Evolutionary conservation across 1,284 basidiomycete species (phyloP).

Genomic region (Hemileia vastatrix): DNA sequence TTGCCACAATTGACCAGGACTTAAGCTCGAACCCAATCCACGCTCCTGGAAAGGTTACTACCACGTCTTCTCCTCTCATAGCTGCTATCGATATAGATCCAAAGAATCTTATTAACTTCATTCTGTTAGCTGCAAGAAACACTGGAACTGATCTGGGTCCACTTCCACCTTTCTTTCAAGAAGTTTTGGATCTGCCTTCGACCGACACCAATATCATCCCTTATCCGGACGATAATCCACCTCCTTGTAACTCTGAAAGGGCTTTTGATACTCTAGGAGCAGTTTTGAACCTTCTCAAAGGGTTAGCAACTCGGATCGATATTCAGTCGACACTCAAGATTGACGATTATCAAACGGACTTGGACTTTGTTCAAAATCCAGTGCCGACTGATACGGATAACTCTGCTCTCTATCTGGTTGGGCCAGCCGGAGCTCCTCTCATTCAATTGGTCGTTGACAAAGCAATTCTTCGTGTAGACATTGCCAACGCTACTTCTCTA

Average conservation of each 20-base stretch:
- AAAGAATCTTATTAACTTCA: slow-evolving; percentile 54
- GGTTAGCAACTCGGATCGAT: slow-evolving; percentile 32
- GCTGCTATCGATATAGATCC: slow-evolving; percentile 61
- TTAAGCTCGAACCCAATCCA: slow-evolving; percentile 53
- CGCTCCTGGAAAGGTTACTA: slow-evolving; percentile 55
- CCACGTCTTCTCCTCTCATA: slow-evolving; percentile 56
- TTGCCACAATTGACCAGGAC: slow-evolving; percentile 50
- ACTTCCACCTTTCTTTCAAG: slow-evolving; percentile 54
- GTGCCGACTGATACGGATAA: slow-evolving; percentile 59
- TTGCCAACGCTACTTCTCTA: slow-evolving; percentile 37
- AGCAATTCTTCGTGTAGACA: slow-evolving; percentile 32
- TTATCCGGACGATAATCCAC: slow-evolving; percentile 35
- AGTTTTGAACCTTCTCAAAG: slow-evolving; percentile 32
- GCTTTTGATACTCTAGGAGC: slow-evolving; percentile 38
- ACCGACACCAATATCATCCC: slow-evolving; percentile 35
- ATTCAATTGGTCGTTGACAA: slow-evolving; percentile 40
- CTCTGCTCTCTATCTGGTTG: slow-evolving; percentile 59
- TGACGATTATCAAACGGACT: slow-evolving; percentile 49
- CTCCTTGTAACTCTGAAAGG: slow-evolving; percentile 34
- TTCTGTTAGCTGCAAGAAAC: slow-evolving; percentile 52
- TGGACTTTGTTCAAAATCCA: slow-evolving; percentile 56
- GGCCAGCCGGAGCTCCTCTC: slow-evolving; percentile 45
- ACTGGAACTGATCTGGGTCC: slow-evolving; percentile 59
- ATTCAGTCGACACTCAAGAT: slow-evolving; percentile 36
- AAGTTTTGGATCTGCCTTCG: slow-evolving; percentile 52